Percentiles rank a stretch among this genome's conserved stretches.
Evolutionary conservation across 1,139 yeast genomes (phyloP).

Genomic region (Candida gigantensis): DNA sequence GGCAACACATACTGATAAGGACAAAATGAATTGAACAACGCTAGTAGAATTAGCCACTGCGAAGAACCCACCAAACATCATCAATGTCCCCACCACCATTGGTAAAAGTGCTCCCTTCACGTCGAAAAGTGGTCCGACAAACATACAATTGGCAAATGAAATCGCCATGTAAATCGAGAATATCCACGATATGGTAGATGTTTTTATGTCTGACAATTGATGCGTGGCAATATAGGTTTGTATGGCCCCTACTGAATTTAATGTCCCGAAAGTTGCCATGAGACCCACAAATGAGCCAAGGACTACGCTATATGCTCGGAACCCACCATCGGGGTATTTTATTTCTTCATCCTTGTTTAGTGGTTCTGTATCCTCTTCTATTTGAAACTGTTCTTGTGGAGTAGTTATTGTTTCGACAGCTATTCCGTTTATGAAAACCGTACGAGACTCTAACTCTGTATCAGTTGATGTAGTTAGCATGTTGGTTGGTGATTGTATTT

Average conservation of each 20-base stretch:
- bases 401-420: constrained; percentile 4
- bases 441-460: constrained; percentile 1
- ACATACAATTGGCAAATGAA: constrained; percentile 31
- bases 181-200: constrained; percentile 34
- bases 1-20: constrained; percentile 37
- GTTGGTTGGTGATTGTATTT: too few relatives aligned
- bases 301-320: constrained; percentile 33
- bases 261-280: constrained; percentile 31
- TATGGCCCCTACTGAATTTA: constrained; percentile 37
- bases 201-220: constrained; percentile 25
- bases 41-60: constrained; percentile 31
- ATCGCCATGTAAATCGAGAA: constrained; percentile 37
- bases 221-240: constrained; percentile 36
- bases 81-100: constrained; percentile 25
- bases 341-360: constrained; percentile 1
- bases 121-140: constrained; percentile 42
- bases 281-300: constrained; percentile 37
- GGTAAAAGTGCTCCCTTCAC: constrained; percentile 31
- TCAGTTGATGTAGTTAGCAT: constrained; percentile 4
- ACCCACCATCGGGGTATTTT: constrained; percentile 28
- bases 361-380: constrained; percentile 2
- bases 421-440: constrained; percentile 1
- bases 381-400: neutral
- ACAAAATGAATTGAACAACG: constrained; percentile 37
- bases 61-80: constrained; percentile 35